A percentile compares a stretch with the other conserved stretches of the same genome.
phyloP scores from a whole-genome alignment of 2,329 filamentous ascomycete species.

The Cladosporium sp. region DNA sequence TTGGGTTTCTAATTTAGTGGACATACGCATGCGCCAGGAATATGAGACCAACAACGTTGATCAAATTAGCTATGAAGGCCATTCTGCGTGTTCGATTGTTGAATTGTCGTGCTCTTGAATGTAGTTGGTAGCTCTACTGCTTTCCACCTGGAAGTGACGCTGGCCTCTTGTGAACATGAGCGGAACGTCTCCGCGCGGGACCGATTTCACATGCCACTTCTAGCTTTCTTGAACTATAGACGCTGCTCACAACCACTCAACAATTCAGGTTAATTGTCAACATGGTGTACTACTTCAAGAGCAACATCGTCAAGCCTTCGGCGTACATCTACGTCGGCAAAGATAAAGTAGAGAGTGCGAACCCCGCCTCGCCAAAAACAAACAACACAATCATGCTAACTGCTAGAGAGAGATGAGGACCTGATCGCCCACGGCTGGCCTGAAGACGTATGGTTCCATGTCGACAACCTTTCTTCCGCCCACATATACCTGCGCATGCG shows the following conservation, averaged over 20 bases:
- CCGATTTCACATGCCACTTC: background rate
- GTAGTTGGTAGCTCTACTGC: background rate
- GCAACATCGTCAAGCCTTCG: conserved; percentile 72
- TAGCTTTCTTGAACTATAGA: no score
- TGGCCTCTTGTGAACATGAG: background rate
- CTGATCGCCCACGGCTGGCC: conserved; percentile 92
- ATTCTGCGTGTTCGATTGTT: background rate
- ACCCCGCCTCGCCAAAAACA: conserved; percentile 4
- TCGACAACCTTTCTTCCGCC: conserved; percentile 92
- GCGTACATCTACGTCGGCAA: conserved; percentile 96
- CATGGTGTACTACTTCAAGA: conserved; percentile 97
- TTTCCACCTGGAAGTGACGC: background rate
- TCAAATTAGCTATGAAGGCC: conserved; percentile 5
- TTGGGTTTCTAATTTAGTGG: background rate
- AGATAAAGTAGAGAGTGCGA: conserved; percentile 95
- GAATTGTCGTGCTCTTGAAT: background rate
- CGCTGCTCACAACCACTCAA: background rate
- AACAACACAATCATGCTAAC: conserved; percentile 26
- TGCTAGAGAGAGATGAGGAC: conserved; percentile 71
- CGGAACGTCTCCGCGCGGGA: background rate
- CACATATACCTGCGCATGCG: conserved; percentile 89
- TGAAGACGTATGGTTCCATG: conserved; percentile 98
- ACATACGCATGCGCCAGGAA: conserved; percentile 84
- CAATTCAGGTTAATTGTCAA: background rate
- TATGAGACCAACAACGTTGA: conserved; percentile 70